Evolutionary conservation across 73 alveolate species (phyloP), one percentile per base, ranked within the genome.

Genomic region (Loxodes magnus): DNA sequence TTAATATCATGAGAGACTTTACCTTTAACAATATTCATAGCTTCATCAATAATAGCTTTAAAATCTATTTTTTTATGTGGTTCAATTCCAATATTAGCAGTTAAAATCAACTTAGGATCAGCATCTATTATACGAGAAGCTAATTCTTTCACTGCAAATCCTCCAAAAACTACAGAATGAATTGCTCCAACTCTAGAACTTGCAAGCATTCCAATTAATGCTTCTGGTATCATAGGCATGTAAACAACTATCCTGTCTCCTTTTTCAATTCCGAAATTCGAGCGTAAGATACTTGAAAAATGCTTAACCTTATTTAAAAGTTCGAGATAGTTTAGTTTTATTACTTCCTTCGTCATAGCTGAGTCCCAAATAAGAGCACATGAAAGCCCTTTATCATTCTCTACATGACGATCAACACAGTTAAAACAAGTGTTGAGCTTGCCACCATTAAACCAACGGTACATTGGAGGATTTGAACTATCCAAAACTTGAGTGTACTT

Each of bases 141-240:
- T 36, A 92, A 73, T 58, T 92, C 97, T 71, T 67, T 64, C 28
- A 92, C 95, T 2, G 97, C 94, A 55, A 92, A 95, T 23, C 99
- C 99, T 4, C 99, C 99, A 64, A 95, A 95, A 38, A 95, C 99
- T 10, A 95, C 98, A 16, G 98, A 92, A 64, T 95, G 99, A 31
- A 90, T 82, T 0, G 98, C 99, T 2, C 99, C 99, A 34, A 95
- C 64, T 53, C 99, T 70, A 7, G 98, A 89, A 43, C 97, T 85
- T 7, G 99, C 94, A 28, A 92, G 65, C 98, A 92, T 92, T 19
- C 93, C 87, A 42, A 92, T 75, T 16, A 86, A 82, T n/a, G 96
- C 96, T 67, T 89, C 98, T 2, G 98, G 98, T 5, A 95, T 87
- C 94, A 95, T 89, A 0, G 99, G 98, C 99, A 93, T 93, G 79